Evolutionary conservation across 1,284 basidiomycete genomes (phyloP), one percentile per base, ranked within the genome.

Genomic region (Schizophyllum commune): DNA sequence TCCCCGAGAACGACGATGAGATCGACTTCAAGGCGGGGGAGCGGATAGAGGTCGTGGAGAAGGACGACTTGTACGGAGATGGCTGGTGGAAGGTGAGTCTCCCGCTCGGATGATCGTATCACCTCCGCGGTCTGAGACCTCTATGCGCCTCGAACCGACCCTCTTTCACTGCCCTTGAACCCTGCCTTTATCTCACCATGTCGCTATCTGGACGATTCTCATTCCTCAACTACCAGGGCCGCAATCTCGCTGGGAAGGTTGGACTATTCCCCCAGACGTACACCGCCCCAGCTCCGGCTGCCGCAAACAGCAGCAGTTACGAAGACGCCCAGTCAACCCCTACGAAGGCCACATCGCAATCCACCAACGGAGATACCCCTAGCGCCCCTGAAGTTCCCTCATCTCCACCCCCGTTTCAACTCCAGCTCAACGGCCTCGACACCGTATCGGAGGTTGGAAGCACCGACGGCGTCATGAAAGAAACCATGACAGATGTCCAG

Each of bases 1-100:
- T 78, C 17, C 95, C 96, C 8, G 95, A 99, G 75, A 88, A 98
- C 72, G 90, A 92, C 58, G 96, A 99, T 75, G 96, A 99, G 74
- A 84, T 98, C 58, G 73, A 87, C 4, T 98, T 99, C 73, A 81
- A 78, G 62, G 88, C 88, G 2, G 96, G 95, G 7, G 94, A 98
- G 67, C 81, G 84, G 64, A 94, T 99, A 69, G 85, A 91, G 69
- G 86, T 99, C 54, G 66, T 98, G 53, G 96, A 99, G 79, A 92
- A 86, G 76, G 96, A 99, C 73, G 96, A 99, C 65, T 78, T 87
- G 62, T 99, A 94, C 72, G 86, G 86, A 53, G 96, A 99, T 74
- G 96, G 96, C n/a, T 99, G 96, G 96, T 98, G 93, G 94, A 89
- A 94, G 84, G 95, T 95, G 69, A 74, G 91, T 79, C 63, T 52